phyloP scores from a whole-genome alignment of 495 filamentous ascomycete genomes.

The Staphylotrichum longicolle region DNA sequence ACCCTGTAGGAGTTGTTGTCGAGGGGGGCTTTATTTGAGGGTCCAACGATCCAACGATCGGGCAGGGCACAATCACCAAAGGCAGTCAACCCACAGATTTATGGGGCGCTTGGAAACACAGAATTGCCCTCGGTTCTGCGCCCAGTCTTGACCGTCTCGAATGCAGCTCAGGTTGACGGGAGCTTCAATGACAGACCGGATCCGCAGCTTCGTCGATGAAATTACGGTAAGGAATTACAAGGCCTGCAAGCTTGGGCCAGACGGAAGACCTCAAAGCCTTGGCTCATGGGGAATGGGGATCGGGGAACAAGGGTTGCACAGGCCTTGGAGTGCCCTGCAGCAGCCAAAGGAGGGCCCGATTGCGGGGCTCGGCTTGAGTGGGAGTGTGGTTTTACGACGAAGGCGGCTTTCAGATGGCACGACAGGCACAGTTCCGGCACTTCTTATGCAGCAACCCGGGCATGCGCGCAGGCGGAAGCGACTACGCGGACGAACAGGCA shows the following conservation, averaged over 20 bases:
- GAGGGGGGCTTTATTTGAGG: too few relatives aligned
- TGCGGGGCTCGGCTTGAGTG: not conserved
- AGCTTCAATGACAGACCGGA: too few relatives aligned
- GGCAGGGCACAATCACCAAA: too few relatives aligned
- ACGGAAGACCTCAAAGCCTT: not conserved
- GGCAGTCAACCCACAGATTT: too few relatives aligned
- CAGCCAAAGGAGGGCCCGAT: not conserved
- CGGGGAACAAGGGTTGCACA: not conserved
- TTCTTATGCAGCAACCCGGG: conserved; percentile 11
- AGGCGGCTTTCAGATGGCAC: not conserved
- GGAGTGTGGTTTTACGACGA: not conserved
- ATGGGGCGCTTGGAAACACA: not conserved
- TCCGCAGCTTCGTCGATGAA: too few relatives aligned
- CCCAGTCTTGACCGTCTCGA: too few relatives aligned
- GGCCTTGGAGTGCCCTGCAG: not conserved
- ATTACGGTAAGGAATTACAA: not conserved
- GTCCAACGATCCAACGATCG: too few relatives aligned
- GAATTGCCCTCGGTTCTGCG: too few relatives aligned
- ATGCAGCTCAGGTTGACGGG: too few relatives aligned
- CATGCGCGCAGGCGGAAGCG: not conserved
- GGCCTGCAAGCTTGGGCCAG: not conserved
- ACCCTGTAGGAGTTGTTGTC: too few relatives aligned
- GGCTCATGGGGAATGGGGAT: not conserved
- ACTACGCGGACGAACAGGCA: conserved; percentile 5
- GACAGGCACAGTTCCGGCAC: not conserved